Conservation (phyloP, 2,329 filamentous ascomycete species). For the Fusarium goolgardi region DNA sequence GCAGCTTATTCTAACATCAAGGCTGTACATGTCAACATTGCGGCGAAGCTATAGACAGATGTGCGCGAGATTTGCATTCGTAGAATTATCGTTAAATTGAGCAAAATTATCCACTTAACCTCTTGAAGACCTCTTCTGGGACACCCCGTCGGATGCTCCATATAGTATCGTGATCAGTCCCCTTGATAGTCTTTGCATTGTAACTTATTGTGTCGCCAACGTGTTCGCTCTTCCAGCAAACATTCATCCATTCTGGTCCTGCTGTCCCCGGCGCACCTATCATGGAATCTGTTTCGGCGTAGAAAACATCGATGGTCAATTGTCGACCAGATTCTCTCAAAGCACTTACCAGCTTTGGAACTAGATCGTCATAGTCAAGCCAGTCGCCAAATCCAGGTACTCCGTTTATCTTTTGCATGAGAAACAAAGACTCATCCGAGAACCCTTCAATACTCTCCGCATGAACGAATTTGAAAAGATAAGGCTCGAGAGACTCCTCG, state of each 20-base stretch:
- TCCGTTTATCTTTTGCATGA: slow-evolving; percentile 23
- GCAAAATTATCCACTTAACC: not conserved
- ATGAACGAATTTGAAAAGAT: slow-evolving; percentile 14
- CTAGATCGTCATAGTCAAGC: slow-evolving; percentile 23
- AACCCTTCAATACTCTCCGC: slow-evolving; percentile 14
- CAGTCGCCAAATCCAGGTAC: slow-evolving; percentile 21
- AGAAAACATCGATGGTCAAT: slow-evolving; percentile 22
- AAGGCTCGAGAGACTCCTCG: slow-evolving; percentile 1
- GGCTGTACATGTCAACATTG: slow-evolving; percentile 59
- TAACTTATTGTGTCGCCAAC: not conserved
- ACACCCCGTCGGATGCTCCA: slow-evolving; percentile 17
- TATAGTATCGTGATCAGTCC: slow-evolving; percentile 16
- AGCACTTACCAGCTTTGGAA: not conserved
- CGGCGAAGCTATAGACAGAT: slow-evolving; percentile 29
- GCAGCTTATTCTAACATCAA: slow-evolving; percentile 59
- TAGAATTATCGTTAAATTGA: not conserved
- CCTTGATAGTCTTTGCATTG: not conserved
- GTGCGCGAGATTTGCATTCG: not conserved
- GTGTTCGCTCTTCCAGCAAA: slow-evolving; percentile 16
- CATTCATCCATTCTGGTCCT: slow-evolving; percentile 10
- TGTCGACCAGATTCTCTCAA: not conserved
- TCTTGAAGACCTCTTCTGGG: slow-evolving; percentile 9
- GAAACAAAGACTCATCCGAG: slow-evolving; percentile 17
- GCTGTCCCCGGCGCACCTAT: slow-evolving; percentile 9
- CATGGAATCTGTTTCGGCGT: slow-evolving; percentile 21